These are phyloP conservation scores for Backusella luteola DNA, from an alignment of 192 early-diverging fungal genomes.

Conservation along the genomic window DNA sequence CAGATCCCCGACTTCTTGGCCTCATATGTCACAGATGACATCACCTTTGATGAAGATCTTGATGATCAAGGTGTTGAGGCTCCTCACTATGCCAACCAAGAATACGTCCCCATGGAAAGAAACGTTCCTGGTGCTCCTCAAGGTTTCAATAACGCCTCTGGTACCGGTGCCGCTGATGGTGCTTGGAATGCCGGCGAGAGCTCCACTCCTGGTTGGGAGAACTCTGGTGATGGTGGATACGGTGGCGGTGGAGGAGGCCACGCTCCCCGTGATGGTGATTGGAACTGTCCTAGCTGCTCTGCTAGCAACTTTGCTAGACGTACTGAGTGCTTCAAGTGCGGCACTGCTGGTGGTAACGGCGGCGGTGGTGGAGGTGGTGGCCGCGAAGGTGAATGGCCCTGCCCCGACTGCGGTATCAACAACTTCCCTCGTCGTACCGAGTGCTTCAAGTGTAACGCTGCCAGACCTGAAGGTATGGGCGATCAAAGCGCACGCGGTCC, in stretches of 20 bases:
- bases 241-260: not conserved
- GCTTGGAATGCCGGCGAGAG: conserved; percentile 15
- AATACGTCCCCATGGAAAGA: conserved; percentile 26
- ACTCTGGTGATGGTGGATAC: conserved; percentile 16
- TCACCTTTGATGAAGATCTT: conserved; percentile 34
- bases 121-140: conserved; percentile 22
- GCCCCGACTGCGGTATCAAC: conserved; percentile 18
- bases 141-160: conserved; percentile 18
- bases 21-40: conserved; percentile 22
- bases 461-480: conserved; percentile 31
- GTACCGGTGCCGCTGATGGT: conserved; percentile 19
- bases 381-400: conserved; percentile 28
- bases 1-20: conserved; percentile 63
- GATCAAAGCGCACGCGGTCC: conserved; percentile 24
- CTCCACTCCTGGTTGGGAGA: conserved; percentile 4
- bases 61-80: conserved; percentile 32
- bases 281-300: conserved; percentile 24
- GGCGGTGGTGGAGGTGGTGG: not conserved
- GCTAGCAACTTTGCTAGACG: conserved; percentile 22
- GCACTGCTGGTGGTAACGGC: conserved; percentile 7
- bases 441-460: conserved; percentile 26
- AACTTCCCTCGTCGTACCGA: conserved; percentile 26
- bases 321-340: conserved; percentile 19
- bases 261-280: conserved; percentile 25
- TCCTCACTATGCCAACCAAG: conserved; percentile 36